Evolutionary conservation across 2,329 filamentous ascomycete genomes (phyloP).

Genomic region (Colletotrichum musae): DNA sequence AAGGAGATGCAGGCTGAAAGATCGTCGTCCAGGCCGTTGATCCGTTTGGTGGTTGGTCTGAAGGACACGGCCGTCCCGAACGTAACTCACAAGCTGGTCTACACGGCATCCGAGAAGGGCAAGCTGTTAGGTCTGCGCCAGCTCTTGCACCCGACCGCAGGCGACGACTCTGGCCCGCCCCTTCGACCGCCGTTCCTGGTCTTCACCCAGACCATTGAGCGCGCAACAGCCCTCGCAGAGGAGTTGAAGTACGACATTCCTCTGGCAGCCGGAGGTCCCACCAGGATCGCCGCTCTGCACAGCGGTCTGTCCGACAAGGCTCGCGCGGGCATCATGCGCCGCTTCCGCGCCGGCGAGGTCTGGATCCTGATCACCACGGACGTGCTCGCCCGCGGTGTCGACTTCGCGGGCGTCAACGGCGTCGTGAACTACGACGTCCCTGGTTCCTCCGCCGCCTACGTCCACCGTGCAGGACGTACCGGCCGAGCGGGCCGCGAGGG

Average conservation of each 20-base stretch:
- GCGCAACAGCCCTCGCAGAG: constrained; percentile 87
- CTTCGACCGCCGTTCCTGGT: constrained; percentile 92
- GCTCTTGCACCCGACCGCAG: constrained; percentile 82
- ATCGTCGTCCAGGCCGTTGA: constrained; percentile 61
- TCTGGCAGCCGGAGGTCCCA: constrained; percentile 84
- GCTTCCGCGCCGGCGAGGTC: constrained; percentile 91
- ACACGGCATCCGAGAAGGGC: constrained; percentile 92
- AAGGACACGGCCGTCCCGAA: constrained; percentile 97
- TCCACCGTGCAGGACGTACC: constrained; percentile 93
- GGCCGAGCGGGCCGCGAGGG: constrained; percentile 89
- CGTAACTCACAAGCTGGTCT: constrained; percentile 88
- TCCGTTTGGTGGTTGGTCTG: constrained; percentile 93
- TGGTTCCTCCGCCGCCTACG: constrained; percentile 89
- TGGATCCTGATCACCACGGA: constrained; percentile 99
- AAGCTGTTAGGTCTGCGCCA: constrained; percentile 94
- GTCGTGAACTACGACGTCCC: constrained; percentile 99
- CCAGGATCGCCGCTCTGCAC: constrained; percentile 90
- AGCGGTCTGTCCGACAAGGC: constrained; percentile 84
- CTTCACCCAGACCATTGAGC: constrained; percentile 95
- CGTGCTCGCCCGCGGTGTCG: constrained; percentile 89
- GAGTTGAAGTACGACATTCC: constrained; percentile 97
- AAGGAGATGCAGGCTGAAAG: constrained; percentile 75
- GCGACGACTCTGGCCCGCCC: constrained; percentile 67
- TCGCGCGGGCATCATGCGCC: constrained; percentile 86
- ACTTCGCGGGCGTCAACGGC: constrained; percentile 95